These are phyloP conservation scores for Xylaria sp. DNA, from an alignment of 2,329 filamentous ascomycete species.

Conservation along the genomic window DNA sequence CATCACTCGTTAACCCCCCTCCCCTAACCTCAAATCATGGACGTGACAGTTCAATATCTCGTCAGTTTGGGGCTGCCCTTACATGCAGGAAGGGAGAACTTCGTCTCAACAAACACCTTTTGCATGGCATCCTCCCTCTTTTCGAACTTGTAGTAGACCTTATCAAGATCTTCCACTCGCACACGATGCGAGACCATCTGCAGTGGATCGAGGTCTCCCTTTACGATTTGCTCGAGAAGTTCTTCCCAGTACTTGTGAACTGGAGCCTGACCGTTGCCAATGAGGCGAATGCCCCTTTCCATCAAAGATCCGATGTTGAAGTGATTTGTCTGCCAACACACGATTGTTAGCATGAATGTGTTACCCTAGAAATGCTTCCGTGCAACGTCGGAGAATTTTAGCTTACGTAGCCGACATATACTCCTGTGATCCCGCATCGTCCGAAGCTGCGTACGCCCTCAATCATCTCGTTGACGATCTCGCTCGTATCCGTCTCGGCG, in stretches of 20 bases:
- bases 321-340: slow-evolving; percentile 71
- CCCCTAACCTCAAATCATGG: too few species aligned
- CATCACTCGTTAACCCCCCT: neutral
- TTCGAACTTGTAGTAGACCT: slow-evolving; percentile 73
- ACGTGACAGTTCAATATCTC: slow-evolving; percentile 24
- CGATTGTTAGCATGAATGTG: slow-evolving; percentile 68
- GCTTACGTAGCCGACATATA: slow-evolving; percentile 69
- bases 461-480: slow-evolving; percentile 84
- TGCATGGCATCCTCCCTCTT: slow-evolving; percentile 76
- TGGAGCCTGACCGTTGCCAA: slow-evolving; percentile 73
- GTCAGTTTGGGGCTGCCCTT: slow-evolving; percentile 36
- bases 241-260: slow-evolving; percentile 88
- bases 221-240: slow-evolving; percentile 74
- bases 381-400: neutral
- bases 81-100: slow-evolving; percentile 60
- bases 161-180: slow-evolving; percentile 76
- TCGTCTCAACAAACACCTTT: slow-evolving; percentile 78
- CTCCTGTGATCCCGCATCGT: slow-evolving; percentile 80
- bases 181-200: slow-evolving; percentile 87
- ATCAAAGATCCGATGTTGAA: slow-evolving; percentile 87
- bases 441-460: slow-evolving; percentile 78
- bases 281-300: slow-evolving; percentile 86
- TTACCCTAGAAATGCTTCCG: neutral
- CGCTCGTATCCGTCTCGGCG: slow-evolving; percentile 85
- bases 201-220: slow-evolving; percentile 76